phyloP scores from a whole-genome alignment of 176 grass and related monocot genomes.

The Rhynchospora pubera region DNA sequence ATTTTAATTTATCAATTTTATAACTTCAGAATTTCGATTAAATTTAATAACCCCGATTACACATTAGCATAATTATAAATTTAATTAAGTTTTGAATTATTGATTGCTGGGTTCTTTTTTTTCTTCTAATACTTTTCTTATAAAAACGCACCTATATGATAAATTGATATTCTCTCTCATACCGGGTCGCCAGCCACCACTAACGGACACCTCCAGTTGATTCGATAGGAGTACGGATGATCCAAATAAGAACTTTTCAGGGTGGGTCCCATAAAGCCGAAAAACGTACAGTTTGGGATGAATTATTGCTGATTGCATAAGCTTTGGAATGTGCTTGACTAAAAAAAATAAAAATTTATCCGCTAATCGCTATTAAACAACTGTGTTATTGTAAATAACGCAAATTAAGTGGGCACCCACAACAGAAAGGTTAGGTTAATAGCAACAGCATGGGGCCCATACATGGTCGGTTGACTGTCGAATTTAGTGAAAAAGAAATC shows the following conservation, averaged over 20 bases:
- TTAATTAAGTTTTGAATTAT: too few relatives aligned
- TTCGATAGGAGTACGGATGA: neutral
- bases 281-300: neutral
- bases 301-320: neutral
- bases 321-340: neutral
- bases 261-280: neutral
- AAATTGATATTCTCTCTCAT: too few relatives aligned
- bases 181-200: too few relatives aligned
- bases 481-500: neutral
- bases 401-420: neutral
- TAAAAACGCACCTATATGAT: too few relatives aligned
- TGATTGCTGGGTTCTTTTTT: too few relatives aligned
- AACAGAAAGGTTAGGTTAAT: neutral
- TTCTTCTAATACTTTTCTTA: too few relatives aligned
- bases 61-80: too few relatives aligned
- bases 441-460: neutral
- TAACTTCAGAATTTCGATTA: too few relatives aligned
- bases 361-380: neutral
- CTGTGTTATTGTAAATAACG: neutral
- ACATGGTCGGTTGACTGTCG: neutral
- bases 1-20: too few relatives aligned
- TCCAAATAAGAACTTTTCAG: neutral
- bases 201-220: too few relatives aligned
- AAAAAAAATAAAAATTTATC: neutral
- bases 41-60: too few relatives aligned